A percentile compares a stretch with the other conserved stretches of the same genome.
Evolutionary conservation across 1,284 basidiomycete genomes (phyloP).

Genomic region (Stygiomarasmius scandens): DNA sequence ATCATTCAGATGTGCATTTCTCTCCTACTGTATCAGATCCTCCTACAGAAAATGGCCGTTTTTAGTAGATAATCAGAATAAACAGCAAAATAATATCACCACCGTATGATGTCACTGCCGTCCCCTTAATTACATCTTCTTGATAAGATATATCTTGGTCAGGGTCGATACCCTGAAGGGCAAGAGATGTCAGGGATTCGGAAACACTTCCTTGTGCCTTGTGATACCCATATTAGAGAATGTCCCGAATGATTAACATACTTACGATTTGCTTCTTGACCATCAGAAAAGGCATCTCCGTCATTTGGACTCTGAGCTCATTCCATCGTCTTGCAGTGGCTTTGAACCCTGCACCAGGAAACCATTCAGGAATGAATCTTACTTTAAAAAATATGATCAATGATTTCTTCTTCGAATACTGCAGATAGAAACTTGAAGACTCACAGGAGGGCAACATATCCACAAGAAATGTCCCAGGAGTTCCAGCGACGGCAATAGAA

Average conservation of each 20-base stretch:
- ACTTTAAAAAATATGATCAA: background rate
- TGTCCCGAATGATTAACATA: background rate
- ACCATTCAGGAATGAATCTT: conserved; percentile 8
- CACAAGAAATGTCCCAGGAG: conserved; percentile 8
- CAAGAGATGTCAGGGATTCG: background rate
- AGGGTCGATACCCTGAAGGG: conserved; percentile 5
- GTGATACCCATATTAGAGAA: background rate
- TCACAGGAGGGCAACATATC: conserved; percentile 5
- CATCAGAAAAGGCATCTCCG: background rate
- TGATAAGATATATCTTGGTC: background rate
- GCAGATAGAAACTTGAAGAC: background rate
- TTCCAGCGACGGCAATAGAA: conserved; percentile 5
- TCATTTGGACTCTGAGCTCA: background rate
- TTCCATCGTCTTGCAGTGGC: conserved; percentile 5
- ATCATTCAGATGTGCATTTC: too few relatives aligned
- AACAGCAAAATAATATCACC: background rate
- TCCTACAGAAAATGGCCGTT: background rate
- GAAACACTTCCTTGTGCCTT: background rate
- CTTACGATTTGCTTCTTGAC: background rate
- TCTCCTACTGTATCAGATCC: conserved; percentile 4
- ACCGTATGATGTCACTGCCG: conserved; percentile 8
- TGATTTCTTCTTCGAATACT: background rate
- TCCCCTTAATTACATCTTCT: conserved; percentile 3
- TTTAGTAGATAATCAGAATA: background rate
- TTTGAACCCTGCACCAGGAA: conserved; percentile 11